A percentile compares a stretch with the other conserved stretches of the same genome.
These are phyloP conservation scores for Irineochytrium annulatum DNA, from an alignment of 192 early-diverging fungal genomes.

Conservation along the genomic window DNA sequence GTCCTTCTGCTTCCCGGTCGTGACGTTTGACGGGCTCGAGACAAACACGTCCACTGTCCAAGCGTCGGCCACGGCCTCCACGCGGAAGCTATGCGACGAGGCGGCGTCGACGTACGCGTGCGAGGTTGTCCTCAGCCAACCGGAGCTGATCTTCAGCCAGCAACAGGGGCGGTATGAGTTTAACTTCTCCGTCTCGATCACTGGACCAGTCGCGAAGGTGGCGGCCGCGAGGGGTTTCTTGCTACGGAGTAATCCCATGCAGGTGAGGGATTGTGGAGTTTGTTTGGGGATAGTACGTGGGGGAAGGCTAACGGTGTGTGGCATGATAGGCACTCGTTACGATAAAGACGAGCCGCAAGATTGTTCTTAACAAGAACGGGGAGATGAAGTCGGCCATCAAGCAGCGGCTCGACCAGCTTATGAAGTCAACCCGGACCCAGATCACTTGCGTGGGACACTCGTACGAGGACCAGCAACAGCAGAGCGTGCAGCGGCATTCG, in stretches of 20 bases:
- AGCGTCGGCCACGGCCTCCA: background rate
- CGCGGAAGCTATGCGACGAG: background rate
- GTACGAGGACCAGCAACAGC: conserved; percentile 9
- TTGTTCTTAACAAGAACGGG: conserved; percentile 42
- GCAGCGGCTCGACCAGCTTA: conserved; percentile 41
- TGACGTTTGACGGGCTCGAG: background rate
- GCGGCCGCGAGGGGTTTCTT: conserved; percentile 18
- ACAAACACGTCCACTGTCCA: background rate
- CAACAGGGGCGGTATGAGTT: conserved; percentile 25
- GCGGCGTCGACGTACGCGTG: background rate
- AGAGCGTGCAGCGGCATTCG: background rate
- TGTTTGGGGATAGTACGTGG: background rate
- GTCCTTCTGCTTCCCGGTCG: background rate
- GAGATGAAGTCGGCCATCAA: conserved; percentile 52
- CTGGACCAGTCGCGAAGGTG: conserved; percentile 23
- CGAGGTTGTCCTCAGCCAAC: background rate
- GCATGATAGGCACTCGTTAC: conserved; percentile 29
- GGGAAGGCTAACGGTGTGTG: background rate
- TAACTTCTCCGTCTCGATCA: conserved; percentile 20
- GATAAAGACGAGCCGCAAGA: conserved; percentile 38
- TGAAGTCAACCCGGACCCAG: conserved; percentile 39
- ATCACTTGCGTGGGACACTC: conserved; percentile 44
- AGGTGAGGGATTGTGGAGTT: conserved; percentile 22
- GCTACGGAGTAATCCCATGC: conserved; percentile 31
- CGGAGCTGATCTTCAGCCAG: conserved; percentile 17